These are phyloP conservation scores for Lichtheimia hyalospora DNA, from an alignment of 371 early-diverging fungal species.

Conservation along the genomic window DNA sequence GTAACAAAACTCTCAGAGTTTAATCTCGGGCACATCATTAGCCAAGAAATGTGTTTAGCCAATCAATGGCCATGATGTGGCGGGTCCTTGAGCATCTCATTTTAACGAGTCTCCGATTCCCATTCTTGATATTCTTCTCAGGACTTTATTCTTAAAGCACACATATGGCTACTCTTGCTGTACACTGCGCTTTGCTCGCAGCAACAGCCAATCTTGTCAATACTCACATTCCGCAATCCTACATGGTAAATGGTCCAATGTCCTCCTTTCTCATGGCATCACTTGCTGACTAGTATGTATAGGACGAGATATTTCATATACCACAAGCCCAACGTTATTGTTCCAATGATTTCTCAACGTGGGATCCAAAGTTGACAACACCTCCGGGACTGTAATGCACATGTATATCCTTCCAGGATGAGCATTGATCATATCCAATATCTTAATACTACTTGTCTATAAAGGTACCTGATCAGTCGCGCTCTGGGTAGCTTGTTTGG, in stretches of 20 bases:
- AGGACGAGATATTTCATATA: constrained; percentile 96
- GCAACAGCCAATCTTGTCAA: constrained; percentile 28
- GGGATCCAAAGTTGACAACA: constrained; percentile 95
- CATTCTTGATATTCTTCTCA: constrained; percentile 4
- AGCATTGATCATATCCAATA: not conserved
- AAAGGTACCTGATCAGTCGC: constrained; percentile 50
- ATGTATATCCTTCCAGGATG: not conserved
- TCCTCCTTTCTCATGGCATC: not conserved
- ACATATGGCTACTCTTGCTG: constrained; percentile 9
- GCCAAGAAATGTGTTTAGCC: not conserved
- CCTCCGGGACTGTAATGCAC: constrained; percentile 88
- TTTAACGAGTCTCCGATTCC: not conserved
- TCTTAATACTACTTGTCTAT: constrained; percentile 4
- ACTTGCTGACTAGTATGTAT: not conserved
- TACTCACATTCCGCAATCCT: constrained; percentile 45
- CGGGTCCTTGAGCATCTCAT: not conserved
- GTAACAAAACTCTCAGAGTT: no score
- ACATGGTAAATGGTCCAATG: constrained; percentile 52
- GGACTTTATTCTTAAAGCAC: not conserved
- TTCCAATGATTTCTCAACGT: constrained; percentile 61
- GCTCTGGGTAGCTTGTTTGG: constrained; percentile 13
- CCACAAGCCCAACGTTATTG: constrained; percentile 91
- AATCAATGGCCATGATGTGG: constrained; percentile 1
- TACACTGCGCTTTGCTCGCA: constrained; percentile 21
- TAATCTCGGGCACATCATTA: not conserved